These are phyloP conservation scores for Rhodomyrtus tomentosa DNA, from an alignment of 345 rosid species.

Conservation along the genomic window DNA sequence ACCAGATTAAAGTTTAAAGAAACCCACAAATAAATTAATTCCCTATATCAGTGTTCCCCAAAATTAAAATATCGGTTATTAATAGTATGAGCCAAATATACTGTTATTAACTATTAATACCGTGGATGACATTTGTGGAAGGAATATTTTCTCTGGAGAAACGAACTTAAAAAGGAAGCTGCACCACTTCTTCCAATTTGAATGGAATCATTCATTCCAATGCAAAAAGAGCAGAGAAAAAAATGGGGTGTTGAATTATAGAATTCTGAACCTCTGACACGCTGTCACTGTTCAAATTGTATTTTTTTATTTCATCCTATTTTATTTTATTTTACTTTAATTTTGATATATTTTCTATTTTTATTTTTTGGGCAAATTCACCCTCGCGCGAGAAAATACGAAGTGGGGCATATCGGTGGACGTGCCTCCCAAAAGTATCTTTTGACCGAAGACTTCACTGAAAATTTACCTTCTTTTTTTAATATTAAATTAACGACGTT, in stretches of 20 bases:
- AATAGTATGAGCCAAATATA: too few species aligned
- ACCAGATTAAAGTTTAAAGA: too few species aligned
- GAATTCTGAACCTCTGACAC: conserved; percentile 20
- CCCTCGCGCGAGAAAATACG: background rate
- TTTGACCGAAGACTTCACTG: conserved; percentile 11
- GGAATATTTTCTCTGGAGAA: background rate
- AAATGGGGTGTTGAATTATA: conserved; percentile 9
- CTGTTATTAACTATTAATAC: too few species aligned
- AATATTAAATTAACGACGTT: too few species aligned
- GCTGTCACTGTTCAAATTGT: background rate
- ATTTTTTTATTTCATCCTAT: background rate
- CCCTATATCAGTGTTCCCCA: too few species aligned
- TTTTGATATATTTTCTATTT: too few species aligned
- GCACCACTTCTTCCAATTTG: background rate
- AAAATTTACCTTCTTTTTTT: background rate
- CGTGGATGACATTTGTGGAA: background rate
- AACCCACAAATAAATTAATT: too few species aligned
- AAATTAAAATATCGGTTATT: too few species aligned
- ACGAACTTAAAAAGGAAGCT: background rate
- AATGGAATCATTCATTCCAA: background rate
- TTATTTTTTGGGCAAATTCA: too few species aligned
- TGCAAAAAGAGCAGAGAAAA: too few species aligned
- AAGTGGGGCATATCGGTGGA: background rate
- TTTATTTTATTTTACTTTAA: too few species aligned
- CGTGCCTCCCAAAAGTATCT: conserved; percentile 2